A percentile compares a stretch with the other conserved stretches of the same genome.
phyloP scores from a whole-genome alignment of 2,329 filamentous ascomycete species.

The Pyrenophora tritici-repentis region DNA sequence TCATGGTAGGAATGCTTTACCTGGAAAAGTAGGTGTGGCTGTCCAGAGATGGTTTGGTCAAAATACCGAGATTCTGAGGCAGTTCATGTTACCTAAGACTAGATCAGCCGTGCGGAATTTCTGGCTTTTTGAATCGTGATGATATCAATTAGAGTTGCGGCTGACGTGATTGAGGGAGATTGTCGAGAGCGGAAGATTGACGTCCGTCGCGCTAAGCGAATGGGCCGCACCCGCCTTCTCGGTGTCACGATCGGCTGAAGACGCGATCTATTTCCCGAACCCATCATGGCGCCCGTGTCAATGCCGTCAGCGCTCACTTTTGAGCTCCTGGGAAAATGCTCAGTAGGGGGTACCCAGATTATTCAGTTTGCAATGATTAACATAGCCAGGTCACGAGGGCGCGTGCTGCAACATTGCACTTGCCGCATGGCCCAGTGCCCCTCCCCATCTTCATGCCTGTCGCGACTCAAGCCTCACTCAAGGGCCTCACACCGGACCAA shows the following conservation, averaged over 20 bases:
- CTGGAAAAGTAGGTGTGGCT: too few species aligned
- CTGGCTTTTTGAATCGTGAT: too few species aligned
- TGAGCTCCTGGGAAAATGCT: slow-evolving; percentile 48
- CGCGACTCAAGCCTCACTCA: slow-evolving; percentile 93
- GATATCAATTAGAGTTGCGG: too few species aligned
- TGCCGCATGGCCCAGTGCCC: slow-evolving; percentile 89
- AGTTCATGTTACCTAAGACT: too few species aligned
- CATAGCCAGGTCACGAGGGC: slow-evolving; percentile 81
- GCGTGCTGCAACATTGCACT: slow-evolving; percentile 81
- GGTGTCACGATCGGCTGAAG: neutral
- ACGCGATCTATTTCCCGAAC: slow-evolving; percentile 3
- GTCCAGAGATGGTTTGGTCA: too few species aligned
- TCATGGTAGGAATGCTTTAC: too few species aligned
- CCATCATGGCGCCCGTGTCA: slow-evolving; percentile 36
- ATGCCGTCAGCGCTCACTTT: slow-evolving; percentile 47
- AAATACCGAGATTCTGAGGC: too few species aligned
- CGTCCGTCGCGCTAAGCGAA: slow-evolving; percentile 2
- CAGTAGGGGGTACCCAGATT: slow-evolving; percentile 24
- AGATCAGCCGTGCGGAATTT: too few species aligned
- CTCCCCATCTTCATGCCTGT: slow-evolving; percentile 98
- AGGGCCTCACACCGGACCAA: slow-evolving; percentile 90
- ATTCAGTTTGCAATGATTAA: slow-evolving; percentile 4
- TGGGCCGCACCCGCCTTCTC: slow-evolving; percentile 1
- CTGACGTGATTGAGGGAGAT: too few species aligned
- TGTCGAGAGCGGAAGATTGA: neutral